Evolutionary conservation across 2,329 filamentous ascomycete species (phyloP), one percentile per base, ranked within the genome.

Genomic region (Coniochaeta prunicola): DNA sequence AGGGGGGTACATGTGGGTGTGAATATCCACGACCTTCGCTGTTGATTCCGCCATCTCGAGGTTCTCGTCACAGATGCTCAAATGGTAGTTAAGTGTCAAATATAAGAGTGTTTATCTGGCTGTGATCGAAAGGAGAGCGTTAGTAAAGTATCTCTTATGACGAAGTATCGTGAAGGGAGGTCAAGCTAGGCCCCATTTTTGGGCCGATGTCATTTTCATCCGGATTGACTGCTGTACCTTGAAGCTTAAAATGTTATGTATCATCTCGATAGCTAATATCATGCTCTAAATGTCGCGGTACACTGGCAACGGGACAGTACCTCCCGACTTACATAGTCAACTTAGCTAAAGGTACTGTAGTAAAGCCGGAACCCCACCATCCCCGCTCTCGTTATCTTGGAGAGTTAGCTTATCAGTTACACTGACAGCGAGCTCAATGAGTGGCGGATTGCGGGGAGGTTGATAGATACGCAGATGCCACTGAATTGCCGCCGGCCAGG

Each of bases 1-100:
- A 4, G 84, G 83, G 17, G 85, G 84, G 70, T 88, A 88, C 80
- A 88, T 85, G 72, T 88, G 85, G 1, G 85, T 88, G 77, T 88
- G 85, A 68, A 88, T 80, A 72, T 88, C 85, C 59, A 88, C 85
- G 57, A 87, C 75, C 58, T 70, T 73, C 17, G 4, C 24, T 17
- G 24, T 50, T 12, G 45, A 50, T 21, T 30, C 24, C n/a, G 45
- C 45, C 45, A 50, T 50, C n/a, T 3, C 17, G 45, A 50, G 12
- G 19, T 5, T 42, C 7, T 42, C 10, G 38, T n/a, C 17, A 17
- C 17, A n/a, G 36, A 38, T 15, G 19, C 36, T 38, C n/a, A 4
- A 38, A n/a, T 38, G 36, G 36, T n/a, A n/a, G n/a, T n/a, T n/a
- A n/a, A n/a, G n/a, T n/a, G n/a, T n/a, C n/a, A n/a, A n/a, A n/a